phyloP scores from a whole-genome alignment of 768 basidiomycete genomes.

The Russula griseocarnosa region DNA sequence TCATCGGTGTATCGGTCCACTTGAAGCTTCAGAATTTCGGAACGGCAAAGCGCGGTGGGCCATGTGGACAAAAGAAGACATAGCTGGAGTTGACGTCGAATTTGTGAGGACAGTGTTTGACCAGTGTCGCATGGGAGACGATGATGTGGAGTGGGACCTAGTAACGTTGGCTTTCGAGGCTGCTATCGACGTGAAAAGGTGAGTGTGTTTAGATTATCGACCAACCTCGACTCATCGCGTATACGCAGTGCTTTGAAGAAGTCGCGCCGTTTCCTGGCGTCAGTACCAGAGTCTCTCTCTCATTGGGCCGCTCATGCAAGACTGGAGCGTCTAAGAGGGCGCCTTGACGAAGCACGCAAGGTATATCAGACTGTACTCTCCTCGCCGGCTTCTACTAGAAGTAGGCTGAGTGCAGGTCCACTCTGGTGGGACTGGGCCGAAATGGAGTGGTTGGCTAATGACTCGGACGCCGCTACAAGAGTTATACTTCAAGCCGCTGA shows the following conservation, averaged over 20 bases:
- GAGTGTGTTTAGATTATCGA: slow-evolving; percentile 25
- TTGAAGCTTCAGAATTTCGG: slow-evolving; percentile 44
- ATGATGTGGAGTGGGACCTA: slow-evolving; percentile 60
- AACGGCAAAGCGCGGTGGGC: slow-evolving; percentile 39
- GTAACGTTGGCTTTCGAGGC: slow-evolving; percentile 66
- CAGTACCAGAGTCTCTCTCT: slow-evolving; percentile 49
- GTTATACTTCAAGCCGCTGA: slow-evolving; percentile 54
- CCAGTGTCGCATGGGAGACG: slow-evolving; percentile 47
- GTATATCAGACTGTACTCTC: slow-evolving; percentile 67
- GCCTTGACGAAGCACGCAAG: slow-evolving; percentile 66
- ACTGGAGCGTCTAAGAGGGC: slow-evolving; percentile 63
- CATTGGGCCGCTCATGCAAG: slow-evolving; percentile 78
- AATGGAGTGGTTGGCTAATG: slow-evolving; percentile 69
- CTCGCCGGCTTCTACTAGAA: slow-evolving; percentile 40
- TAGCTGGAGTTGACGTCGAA: slow-evolving; percentile 46
- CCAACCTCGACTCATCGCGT: not conserved
- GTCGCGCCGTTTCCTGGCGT: slow-evolving; percentile 60
- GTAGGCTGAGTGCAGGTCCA: slow-evolving; percentile 38
- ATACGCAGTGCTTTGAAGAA: slow-evolving; percentile 57
- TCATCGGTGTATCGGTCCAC: slow-evolving; percentile 46
- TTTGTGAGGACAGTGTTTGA: slow-evolving; percentile 57
- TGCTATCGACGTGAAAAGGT: slow-evolving; percentile 56
- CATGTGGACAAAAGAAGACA: slow-evolving; percentile 48
- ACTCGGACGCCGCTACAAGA: slow-evolving; percentile 47
- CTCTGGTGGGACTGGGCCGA: slow-evolving; percentile 86